Evolutionary conservation across 140 eudicot genomes (phyloP), one percentile per base, ranked within the genome.

Genomic region (Flaveria floridana): DNA sequence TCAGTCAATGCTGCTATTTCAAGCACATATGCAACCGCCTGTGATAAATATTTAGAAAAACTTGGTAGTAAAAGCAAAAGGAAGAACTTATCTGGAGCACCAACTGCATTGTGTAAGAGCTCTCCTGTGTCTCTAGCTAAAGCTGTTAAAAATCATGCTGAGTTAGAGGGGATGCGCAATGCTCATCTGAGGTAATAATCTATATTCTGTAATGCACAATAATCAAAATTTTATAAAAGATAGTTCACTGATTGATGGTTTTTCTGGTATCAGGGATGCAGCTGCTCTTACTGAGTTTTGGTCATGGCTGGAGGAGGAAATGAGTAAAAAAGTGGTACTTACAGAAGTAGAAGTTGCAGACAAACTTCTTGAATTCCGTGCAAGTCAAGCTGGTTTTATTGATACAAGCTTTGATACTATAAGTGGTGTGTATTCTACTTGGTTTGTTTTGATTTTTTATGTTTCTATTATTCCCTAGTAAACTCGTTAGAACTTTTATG

Each of bases 341-440:
- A 90, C 99, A 20, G 99, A 94, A 76, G 89, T 94, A 42, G 95
- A 87, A 76, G 99, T 94, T 79, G 82, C 96, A 19, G 99, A 88
- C 74, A 87, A 88, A 80, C 97, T 94, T 75, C 95, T 88, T 72
- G 96, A 88, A 55, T 90, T 90, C 84, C 99, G 99, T 76, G 81
- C 95, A 68, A 85, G 50, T 41, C 97, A 94, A 79, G 87, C 84
- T 74, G 97, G 96, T 71, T 94, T 94, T 85, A 46, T 90, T 65
- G 99, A 84, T 78, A 90, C 97, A 48, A 94, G 99, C 78, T 94
- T 94, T 7, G 97, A 90, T 80, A 94, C 99, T 62, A 94, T 94
- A 78, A 88, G 97, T 74, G 99, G 99, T 90, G 87, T 42, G 56
- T 21, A 57, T 16, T 69, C 70, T 46, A 59, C 44, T 18, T 44